Evolutionary conservation across 2,329 filamentous ascomycete species (phyloP).

Genomic region (Ceratocystis papillata): DNA sequence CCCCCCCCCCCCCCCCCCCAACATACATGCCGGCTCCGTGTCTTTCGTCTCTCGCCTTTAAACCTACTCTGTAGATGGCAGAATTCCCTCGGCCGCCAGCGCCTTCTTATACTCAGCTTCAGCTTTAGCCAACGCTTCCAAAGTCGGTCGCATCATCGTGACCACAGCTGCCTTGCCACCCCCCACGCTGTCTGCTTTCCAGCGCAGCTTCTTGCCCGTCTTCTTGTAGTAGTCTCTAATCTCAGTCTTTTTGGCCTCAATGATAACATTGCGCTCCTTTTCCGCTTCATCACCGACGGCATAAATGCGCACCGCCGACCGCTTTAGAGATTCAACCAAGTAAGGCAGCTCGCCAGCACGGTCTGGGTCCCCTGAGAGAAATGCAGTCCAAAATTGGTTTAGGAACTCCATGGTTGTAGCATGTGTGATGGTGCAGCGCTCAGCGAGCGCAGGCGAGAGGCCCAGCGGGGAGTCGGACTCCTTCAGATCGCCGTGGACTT

Average conservation of each 20-base stretch:
- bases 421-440: constrained; percentile 59
- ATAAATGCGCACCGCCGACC: constrained; percentile 67
- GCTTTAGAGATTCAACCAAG: constrained; percentile 68
- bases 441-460: constrained; percentile 43
- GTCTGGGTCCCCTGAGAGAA: constrained; percentile 75
- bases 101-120: constrained; percentile 60
- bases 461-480: constrained; percentile 45
- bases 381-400: constrained; percentile 93
- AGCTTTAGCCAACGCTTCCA: constrained; percentile 59
- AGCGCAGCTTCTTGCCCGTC: constrained; percentile 62
- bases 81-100: constrained; percentile 51
- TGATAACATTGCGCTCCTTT: constrained; percentile 53
- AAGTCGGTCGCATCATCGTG: constrained; percentile 63
- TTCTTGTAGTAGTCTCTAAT: constrained; percentile 58
- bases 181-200: constrained; percentile 55
- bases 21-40: background rate
- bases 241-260: constrained; percentile 57
- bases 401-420: constrained; percentile 91
- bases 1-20: no score
- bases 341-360: constrained; percentile 71
- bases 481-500: constrained; percentile 43
- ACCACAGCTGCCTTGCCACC: constrained; percentile 69
- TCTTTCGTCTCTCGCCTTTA: background rate
- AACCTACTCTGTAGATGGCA: constrained; percentile 38
- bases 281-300: constrained; percentile 74